Evolutionary conservation across 2,329 filamentous ascomycete species (phyloP).

Genomic region (Fusarium piperis): DNA sequence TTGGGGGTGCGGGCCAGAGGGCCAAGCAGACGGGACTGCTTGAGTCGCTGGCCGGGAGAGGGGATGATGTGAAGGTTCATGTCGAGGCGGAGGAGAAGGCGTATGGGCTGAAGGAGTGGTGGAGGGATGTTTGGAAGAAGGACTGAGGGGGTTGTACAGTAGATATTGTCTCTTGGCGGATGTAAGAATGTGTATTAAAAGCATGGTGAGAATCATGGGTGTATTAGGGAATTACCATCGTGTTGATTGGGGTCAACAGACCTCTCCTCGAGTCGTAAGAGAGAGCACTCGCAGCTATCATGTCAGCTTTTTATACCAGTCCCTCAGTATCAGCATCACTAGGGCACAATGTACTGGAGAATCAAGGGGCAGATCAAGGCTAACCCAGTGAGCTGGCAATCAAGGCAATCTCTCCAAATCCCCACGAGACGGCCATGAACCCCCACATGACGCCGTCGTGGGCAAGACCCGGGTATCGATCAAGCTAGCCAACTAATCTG

Average conservation of each 20-base stretch:
- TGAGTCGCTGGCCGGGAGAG: conserved; percentile 63
- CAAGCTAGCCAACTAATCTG: neutral
- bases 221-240: neutral
- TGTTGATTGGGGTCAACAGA: neutral
- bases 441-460: conserved; percentile 10
- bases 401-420: neutral
- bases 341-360: neutral
- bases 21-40: conserved; percentile 62
- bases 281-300: neutral
- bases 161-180: neutral
- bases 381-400: neutral
- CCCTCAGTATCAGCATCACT: neutral
- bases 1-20: conserved; percentile 43
- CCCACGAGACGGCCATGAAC: neutral
- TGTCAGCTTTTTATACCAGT: neutral
- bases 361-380: neutral
- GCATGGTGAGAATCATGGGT: neutral
- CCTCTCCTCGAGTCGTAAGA: neutral
- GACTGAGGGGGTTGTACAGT: neutral
- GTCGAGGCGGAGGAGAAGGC: conserved; percentile 78
- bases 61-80: conserved; percentile 65
- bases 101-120: conserved; percentile 91
- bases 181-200: neutral
- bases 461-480: neutral
- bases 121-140: conserved; percentile 77